Percentiles rank a stretch among this genome's conserved stretches.
Evolutionary conservation across 176 grass and related monocot species (phyloP).

Genomic region (Poa pratensis): DNA sequence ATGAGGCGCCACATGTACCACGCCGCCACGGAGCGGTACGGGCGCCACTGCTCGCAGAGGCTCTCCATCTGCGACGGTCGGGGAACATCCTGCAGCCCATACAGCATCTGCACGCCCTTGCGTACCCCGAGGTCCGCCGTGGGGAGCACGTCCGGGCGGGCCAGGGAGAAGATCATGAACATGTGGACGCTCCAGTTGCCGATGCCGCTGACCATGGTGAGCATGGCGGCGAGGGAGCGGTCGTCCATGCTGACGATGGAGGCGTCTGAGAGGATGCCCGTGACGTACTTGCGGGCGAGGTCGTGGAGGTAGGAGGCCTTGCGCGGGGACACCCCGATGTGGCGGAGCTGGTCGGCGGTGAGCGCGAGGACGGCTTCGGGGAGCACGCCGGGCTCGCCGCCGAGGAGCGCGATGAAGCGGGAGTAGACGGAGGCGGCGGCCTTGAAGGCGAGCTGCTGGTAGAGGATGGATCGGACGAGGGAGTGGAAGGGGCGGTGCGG

Average conservation of each 20-base stretch:
- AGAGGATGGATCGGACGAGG: slow-evolving; percentile 88
- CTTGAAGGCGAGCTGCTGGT: slow-evolving; percentile 97
- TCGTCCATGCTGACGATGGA: slow-evolving; percentile 87
- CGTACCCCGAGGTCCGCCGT: slow-evolving; percentile 80
- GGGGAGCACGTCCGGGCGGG: slow-evolving; percentile 92
- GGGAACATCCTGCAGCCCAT: slow-evolving; percentile 73
- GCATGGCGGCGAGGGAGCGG: slow-evolving; percentile 86
- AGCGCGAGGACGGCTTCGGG: slow-evolving; percentile 89
- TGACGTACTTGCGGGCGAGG: slow-evolving; percentile 78
- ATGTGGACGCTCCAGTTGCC: slow-evolving; percentile 97
- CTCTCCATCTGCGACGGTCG: slow-evolving; percentile 88
- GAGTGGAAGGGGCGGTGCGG: slow-evolving; percentile 89
- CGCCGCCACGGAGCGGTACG: slow-evolving; percentile 84
- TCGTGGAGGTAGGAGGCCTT: slow-evolving; percentile 96
- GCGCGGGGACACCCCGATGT: slow-evolving; percentile 92
- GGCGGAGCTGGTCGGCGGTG: slow-evolving; percentile 76
- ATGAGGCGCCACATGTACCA: slow-evolving; percentile 99
- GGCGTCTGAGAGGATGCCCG: slow-evolving; percentile 83
- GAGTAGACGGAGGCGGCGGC: slow-evolving; percentile 87
- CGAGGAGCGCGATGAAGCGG: slow-evolving; percentile 76
- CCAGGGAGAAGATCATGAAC: slow-evolving; percentile 99
- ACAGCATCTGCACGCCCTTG: slow-evolving; percentile 92
- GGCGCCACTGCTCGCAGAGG: slow-evolving; percentile 85
- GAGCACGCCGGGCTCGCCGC: slow-evolving; percentile 69
- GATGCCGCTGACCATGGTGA: slow-evolving; percentile 98